Evolutionary conservation across 495 filamentous ascomycete genomes (phyloP), one percentile per base, ranked within the genome.

Genomic region (Aspergillus kassunensis): DNA sequence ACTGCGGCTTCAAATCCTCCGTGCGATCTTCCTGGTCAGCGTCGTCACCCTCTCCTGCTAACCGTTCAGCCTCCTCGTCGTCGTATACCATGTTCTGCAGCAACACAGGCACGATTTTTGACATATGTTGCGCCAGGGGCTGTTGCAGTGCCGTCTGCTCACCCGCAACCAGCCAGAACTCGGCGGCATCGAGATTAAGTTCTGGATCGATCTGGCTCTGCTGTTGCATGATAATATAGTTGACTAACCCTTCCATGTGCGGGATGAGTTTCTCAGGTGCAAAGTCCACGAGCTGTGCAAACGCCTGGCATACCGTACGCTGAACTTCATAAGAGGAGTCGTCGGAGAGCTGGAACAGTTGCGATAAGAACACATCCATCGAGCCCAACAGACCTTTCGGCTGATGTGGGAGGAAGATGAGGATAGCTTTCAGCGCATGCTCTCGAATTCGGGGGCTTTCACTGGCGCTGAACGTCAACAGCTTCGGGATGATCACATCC

Each of bases 41-140:
- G 72, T 97, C 91, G 53, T 96, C 89, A 24, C 83, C 86, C 7
- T 87, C 88, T 30, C 81, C 88, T 54, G 89, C 90, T 21, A 97
- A 70, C 20, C 89, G 76, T 41, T 88, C 79, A 45, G 95, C 90
- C 53, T 97, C 95, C 49, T 97, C 93, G 54, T 95, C 88, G 58
- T 88, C 86, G 58, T 97, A 99, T 13, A 97, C 83, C 93, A 99
- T 99, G 61, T 89, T 92, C 52, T 92, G 83, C 2, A 99, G 80
- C 36, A 99, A 70, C 13, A 97, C 86, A 0, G 93, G 92, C 15
- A 99, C 83, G 41, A 99, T 90, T 64, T 89, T 89, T 49, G 79
- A 69, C 54, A 99, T 81, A 63, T 86, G 88, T 1, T 89, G 90
- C 6, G 76, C 83, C 16, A 99, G 68, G 0, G 80, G 75, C 33